phyloP scores from a whole-genome alignment of 2,329 filamentous ascomycete species.

The Ceratocystis ficicola region DNA sequence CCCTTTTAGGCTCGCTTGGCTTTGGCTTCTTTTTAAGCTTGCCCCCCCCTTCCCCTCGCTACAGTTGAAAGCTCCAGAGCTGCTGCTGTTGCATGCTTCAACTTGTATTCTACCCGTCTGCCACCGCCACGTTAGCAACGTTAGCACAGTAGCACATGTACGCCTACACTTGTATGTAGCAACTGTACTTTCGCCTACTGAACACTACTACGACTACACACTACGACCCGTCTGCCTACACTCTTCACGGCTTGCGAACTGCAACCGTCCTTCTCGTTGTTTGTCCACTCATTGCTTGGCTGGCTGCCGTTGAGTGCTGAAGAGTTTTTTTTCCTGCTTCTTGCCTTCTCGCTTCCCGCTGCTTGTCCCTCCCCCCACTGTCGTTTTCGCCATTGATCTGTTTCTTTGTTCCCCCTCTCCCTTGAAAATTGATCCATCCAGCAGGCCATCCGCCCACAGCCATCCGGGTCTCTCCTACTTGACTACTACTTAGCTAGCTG shows the following conservation, averaged over 20 bases:
- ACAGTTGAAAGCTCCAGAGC: constrained; percentile 1
- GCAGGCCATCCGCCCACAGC: background rate
- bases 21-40: constrained; percentile 21
- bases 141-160: constrained; percentile 5
- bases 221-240: background rate
- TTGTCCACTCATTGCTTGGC: background rate
- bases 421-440: background rate
- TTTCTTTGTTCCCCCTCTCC: too few relatives aligned
- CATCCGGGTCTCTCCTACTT: background rate
- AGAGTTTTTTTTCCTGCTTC: background rate
- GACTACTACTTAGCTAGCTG: constrained; percentile 21
- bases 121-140: background rate
- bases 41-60: constrained; percentile 14
- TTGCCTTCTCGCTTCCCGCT: background rate
- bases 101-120: constrained; percentile 10
- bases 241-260: background rate
- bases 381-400: background rate
- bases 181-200: background rate
- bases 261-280: background rate
- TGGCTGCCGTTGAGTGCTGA: background rate
- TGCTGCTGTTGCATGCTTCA: background rate
- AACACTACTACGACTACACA: background rate
- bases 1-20: constrained; percentile 16
- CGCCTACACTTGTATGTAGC: background rate
- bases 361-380: background rate